Base-by-base conservation (phyloP, 2,329 filamentous ascomycete species). In the Ophiostoma quercus region DNA sequence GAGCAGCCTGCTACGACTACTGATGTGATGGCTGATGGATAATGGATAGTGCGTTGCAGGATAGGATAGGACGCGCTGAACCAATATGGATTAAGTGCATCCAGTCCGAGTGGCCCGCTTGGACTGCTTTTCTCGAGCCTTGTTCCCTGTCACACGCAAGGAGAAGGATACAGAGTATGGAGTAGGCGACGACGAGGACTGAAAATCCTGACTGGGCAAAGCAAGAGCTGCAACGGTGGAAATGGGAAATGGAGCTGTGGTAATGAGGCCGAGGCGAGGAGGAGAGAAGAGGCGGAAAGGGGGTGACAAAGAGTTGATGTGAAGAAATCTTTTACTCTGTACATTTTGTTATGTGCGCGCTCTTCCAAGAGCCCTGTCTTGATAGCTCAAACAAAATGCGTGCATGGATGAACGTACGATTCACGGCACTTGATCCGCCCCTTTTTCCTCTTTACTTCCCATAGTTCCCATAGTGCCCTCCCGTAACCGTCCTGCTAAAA, bases 401-500 rank as follows among this genome's bases (percentile, higher is more conserved):
- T 41, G 39, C 39, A 41, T 41, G 39, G 39, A 47, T 19, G 43
- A 47, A 47, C 43, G 16, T 47, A 47, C 25, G 25, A 32, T 32
- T 29, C 60, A 39, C 34, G 60, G 34, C 60, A 65, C 60, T 65
- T 65, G 60, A 3, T 16, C 14, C 12, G 43, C 7, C 25, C n/a
- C 41, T 47, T 37, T 19, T 47, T 54, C n/a, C 19, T 43, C 37
- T 37, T 29, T 41, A 32, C 32, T 57, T 43, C 39, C 51, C 63
- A 60, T 22, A n/a, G n/a, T 22, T 22, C 41, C 19, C 62, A 65
- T 65, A 39, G 62, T 22, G 34, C 62, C 62, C 62, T 65, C 34
- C 62, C 62, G 34, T 22, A 65, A 65, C 62, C 62, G 62, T 39
- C 62, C 34, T 41, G 62, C 62, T 65, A 65, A 65, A 34, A 32